A percentile compares a stretch with the other conserved stretches of the same genome.
Conservation (phyloP, 495 filamentous ascomycete genomes). For the Hypoxylon crocopeplum region DNA sequence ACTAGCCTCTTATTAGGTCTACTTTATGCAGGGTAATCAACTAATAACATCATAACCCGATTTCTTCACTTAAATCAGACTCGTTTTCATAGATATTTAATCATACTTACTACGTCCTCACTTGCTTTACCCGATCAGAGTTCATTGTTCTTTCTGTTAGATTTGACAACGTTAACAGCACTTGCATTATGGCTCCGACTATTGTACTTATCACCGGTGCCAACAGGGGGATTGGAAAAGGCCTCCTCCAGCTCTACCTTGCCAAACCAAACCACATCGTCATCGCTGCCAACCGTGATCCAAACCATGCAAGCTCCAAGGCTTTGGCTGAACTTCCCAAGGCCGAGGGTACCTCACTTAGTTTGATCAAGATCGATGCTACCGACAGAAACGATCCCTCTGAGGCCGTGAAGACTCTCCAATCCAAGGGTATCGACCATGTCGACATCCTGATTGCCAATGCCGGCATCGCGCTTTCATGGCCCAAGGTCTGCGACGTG, state of each 20-base stretch:
- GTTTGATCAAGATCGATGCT: slow-evolving; percentile 25
- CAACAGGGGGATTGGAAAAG: slow-evolving; percentile 33
- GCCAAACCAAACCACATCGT: slow-evolving; percentile 23
- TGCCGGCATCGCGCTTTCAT: slow-evolving; percentile 1
- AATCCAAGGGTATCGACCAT: slow-evolving; percentile 8
- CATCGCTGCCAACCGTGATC: slow-evolving; percentile 31
- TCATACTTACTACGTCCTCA: too few species aligned
- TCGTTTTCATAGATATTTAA: too few species aligned
- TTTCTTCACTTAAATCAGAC: too few species aligned
- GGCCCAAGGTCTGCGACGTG: slow-evolving; percentile 5
- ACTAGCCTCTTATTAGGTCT: too few species aligned
- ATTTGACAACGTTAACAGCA: too few species aligned
- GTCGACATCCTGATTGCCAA: slow-evolving; percentile 25
- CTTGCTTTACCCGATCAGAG: too few species aligned
- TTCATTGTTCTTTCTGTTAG: too few species aligned
- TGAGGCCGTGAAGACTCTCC: slow-evolving; percentile 3
- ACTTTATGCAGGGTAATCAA: too few species aligned
- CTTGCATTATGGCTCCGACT: slow-evolving; percentile 14
- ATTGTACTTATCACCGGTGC: slow-evolving; percentile 27
- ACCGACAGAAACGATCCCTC: neutral
- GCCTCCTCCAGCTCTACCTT: slow-evolving; percentile 22
- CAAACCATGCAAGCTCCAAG: slow-evolving; percentile 13
- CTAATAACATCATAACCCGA: too few species aligned
- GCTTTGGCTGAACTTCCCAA: slow-evolving; percentile 8
- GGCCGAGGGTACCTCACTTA: slow-evolving; percentile 10